A percentile compares a stretch with the other conserved stretches of the same genome.
These are phyloP conservation scores for Tremella mesenterica DNA, from an alignment of 768 basidiomycete genomes.

Conservation along the genomic window DNA sequence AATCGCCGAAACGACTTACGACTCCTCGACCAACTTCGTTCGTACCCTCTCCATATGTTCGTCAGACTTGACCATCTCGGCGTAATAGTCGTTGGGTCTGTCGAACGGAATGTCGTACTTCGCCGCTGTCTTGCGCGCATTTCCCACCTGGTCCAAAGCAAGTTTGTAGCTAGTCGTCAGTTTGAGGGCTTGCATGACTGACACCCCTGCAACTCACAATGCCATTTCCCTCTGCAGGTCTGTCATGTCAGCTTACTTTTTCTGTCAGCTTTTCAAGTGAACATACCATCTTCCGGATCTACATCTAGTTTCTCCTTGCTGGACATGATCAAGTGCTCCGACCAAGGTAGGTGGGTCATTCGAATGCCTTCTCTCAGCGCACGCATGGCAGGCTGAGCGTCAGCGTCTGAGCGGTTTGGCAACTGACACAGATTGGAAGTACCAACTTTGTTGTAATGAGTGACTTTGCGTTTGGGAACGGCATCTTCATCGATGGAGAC, in stretches of 20 bases:
- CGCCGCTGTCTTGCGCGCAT: constrained; percentile 65
- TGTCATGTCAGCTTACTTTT: constrained; percentile 49
- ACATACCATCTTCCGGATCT: constrained; percentile 33
- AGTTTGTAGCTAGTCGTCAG: constrained; percentile 72
- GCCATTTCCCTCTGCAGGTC: constrained; percentile 91
- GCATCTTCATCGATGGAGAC: constrained; percentile 64
- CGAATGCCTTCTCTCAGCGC: constrained; percentile 31
- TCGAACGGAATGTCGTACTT: constrained; percentile 72
- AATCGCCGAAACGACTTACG: constrained; percentile 36
- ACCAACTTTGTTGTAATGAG: constrained; percentile 76
- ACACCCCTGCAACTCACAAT: constrained; percentile 58
- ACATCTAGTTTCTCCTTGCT: constrained; percentile 30
- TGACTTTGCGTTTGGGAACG: constrained; percentile 71
- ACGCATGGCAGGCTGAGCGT: constrained; percentile 32
- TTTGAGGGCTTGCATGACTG: neutral
- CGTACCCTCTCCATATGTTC: constrained; percentile 96
- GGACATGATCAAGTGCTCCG: constrained; percentile 34
- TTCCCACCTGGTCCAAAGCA: constrained; percentile 71
- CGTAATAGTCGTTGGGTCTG: constrained; percentile 87
- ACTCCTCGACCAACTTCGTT: constrained; percentile 77
- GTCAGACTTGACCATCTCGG: constrained; percentile 97
- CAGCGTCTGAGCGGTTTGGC: neutral
- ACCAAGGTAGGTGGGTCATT: constrained; percentile 32
- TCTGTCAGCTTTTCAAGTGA: neutral
- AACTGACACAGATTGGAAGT: constrained; percentile 40